Evolutionary conservation across 2,329 filamentous ascomycete genomes (phyloP).

Genomic region (Didymellaceae sp.): DNA sequence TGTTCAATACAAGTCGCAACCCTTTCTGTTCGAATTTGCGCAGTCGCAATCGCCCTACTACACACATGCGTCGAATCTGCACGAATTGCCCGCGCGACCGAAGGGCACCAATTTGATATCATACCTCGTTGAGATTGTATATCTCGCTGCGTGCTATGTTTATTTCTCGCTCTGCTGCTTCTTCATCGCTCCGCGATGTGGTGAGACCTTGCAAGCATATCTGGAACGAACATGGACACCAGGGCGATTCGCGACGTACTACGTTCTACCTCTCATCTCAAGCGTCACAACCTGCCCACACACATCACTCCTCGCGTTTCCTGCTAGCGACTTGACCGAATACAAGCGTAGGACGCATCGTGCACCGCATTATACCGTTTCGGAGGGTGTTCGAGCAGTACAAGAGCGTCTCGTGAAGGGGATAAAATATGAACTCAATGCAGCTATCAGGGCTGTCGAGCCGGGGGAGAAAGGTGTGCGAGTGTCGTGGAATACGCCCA

Average conservation of each 20-base stretch:
- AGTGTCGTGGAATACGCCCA: slow-evolving; percentile 45
- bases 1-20: slow-evolving; percentile 57
- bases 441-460: slow-evolving; percentile 49
- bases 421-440: slow-evolving; percentile 52
- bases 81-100: slow-evolving; percentile 56
- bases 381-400: slow-evolving; percentile 58
- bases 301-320: slow-evolving; percentile 57
- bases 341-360: slow-evolving; percentile 59
- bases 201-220: slow-evolving; percentile 60
- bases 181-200: slow-evolving; percentile 49
- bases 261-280: slow-evolving; percentile 63
- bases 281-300: slow-evolving; percentile 64
- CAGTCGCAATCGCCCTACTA: slow-evolving; percentile 51
- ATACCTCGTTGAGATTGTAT: slow-evolving; percentile 55
- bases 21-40: slow-evolving; percentile 63
- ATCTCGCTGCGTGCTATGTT: slow-evolving; percentile 57
- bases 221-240: slow-evolving; percentile 59
- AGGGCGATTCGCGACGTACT: slow-evolving; percentile 55
- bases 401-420: slow-evolving; percentile 55
- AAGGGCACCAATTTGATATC: slow-evolving; percentile 43
- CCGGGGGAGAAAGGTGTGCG: slow-evolving; percentile 34
- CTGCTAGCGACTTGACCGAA: slow-evolving; percentile 59
- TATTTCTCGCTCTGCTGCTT: slow-evolving; percentile 64
- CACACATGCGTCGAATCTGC: slow-evolving; percentile 62
- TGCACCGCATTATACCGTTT: slow-evolving; percentile 60